Percentiles rank a stretch among this genome's conserved stretches.
Evolutionary conservation across 805 yeast species (phyloP).

Genomic region (Tetrapisispora arboricola): DNA sequence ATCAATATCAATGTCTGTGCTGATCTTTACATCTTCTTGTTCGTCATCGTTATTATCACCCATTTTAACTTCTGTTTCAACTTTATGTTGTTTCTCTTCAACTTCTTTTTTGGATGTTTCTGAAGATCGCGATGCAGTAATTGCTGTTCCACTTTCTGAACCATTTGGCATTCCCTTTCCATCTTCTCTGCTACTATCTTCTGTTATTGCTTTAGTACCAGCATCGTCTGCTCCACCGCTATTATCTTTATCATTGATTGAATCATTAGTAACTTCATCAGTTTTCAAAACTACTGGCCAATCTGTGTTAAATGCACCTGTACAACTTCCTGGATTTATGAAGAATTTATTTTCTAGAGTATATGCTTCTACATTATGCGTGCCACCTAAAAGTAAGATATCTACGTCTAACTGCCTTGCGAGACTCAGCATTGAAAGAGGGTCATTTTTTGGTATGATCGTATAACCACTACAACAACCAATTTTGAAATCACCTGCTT

Average conservation of each 20-base stretch:
- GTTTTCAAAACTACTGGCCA: conserved; percentile 36
- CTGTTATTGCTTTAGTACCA: conserved; percentile 4
- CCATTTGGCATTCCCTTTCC: too few species aligned
- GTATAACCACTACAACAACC: conserved; percentile 83
- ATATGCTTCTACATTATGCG: conserved; percentile 87
- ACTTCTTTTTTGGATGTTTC: too few species aligned
- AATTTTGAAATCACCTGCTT: conserved; percentile 60
- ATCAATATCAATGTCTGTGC: conserved; percentile 2
- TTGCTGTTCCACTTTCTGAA: too few species aligned
- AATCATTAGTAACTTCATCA: conserved; percentile 2
- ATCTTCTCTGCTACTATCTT: conserved; percentile 1
- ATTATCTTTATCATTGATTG: neutral
- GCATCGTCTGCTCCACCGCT: neutral
- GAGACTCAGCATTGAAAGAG: conserved; percentile 65
- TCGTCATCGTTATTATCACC: conserved; percentile 12
- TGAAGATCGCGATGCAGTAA: too few species aligned
- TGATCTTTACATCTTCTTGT: conserved; percentile 1
- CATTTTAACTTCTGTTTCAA: neutral
- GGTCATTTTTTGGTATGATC: conserved; percentile 77
- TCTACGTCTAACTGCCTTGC: conserved; percentile 92
- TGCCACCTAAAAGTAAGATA: conserved; percentile 84
- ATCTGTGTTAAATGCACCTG: conserved; percentile 75
- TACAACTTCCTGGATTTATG: conserved; percentile 94
- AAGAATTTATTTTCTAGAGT: conserved; percentile 87
- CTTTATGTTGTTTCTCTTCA: neutral